Evolutionary conservation across 1,139 yeast species (phyloP).

Genomic region (Saccharomyces hybrid): DNA sequence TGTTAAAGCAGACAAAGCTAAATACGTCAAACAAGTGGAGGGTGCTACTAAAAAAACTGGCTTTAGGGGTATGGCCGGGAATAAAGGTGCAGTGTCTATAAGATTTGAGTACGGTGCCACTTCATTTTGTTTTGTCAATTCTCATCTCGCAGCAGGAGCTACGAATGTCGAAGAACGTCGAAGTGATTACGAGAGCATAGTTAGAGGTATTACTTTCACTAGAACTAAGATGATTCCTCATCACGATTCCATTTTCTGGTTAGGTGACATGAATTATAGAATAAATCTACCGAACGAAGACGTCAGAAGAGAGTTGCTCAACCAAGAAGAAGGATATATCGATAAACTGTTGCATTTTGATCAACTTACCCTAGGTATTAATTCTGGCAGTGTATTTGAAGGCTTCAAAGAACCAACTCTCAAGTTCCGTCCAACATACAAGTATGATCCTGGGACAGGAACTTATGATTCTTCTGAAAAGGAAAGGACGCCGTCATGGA

Average conservation of each 20-base stretch:
- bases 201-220: slow-evolving; percentile 38
- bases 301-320: slow-evolving; percentile 40
- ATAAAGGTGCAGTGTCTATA: slow-evolving; percentile 90
- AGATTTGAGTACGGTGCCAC: slow-evolving; percentile 74
- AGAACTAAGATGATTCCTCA: slow-evolving; percentile 51
- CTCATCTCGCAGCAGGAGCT: slow-evolving; percentile 91
- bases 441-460: slow-evolving; percentile 76
- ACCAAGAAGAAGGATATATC: slow-evolving; percentile 42
- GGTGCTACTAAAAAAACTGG: slow-evolving; percentile 89
- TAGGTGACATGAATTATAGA: slow-evolving; percentile 91
- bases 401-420: slow-evolving; percentile 73
- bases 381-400: slow-evolving; percentile 61
- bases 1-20: slow-evolving; percentile 48
- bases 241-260: slow-evolving; percentile 81
- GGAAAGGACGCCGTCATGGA: slow-evolving; percentile 95
- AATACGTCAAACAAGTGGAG: slow-evolving; percentile 56
- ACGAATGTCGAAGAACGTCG: slow-evolving; percentile 72
- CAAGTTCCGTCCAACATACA: slow-evolving; percentile 81
- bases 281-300: slow-evolving; percentile 62
- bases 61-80: slow-evolving; percentile 89
- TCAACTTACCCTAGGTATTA: slow-evolving; percentile 68
- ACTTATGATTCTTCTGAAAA: slow-evolving; percentile 82
- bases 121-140: slow-evolving; percentile 69
- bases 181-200: slow-evolving; percentile 65
- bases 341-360: slow-evolving; percentile 58